Evolutionary conservation across 352 stramenopile genomes (phyloP).

Genomic region (Peronospora farinosa): DNA sequence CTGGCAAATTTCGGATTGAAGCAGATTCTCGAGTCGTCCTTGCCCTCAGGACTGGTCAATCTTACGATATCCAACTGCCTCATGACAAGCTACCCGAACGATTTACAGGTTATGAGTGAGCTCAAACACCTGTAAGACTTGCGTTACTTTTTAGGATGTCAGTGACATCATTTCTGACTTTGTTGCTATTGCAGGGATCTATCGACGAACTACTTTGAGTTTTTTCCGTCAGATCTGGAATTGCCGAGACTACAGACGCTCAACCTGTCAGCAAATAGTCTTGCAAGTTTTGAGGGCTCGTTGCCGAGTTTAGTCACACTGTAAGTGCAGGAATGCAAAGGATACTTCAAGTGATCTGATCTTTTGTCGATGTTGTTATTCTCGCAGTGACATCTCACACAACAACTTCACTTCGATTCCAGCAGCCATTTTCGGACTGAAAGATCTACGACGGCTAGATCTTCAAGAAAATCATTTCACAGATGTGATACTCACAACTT

Average conservation of each 20-base stretch:
- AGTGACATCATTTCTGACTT: not conserved
- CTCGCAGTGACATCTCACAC: slow-evolving; percentile 42
- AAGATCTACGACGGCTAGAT: slow-evolving; percentile 34
- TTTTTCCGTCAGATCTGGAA: slow-evolving; percentile 40
- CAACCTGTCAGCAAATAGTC: slow-evolving; percentile 51
- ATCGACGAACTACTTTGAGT: slow-evolving; percentile 55
- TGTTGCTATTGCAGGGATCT: slow-evolving; percentile 36
- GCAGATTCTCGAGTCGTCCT: slow-evolving; percentile 34
- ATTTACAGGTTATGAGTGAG: slow-evolving; percentile 40
- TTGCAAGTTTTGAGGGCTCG: slow-evolving; percentile 35
- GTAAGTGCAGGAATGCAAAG: slow-evolving; percentile 22
- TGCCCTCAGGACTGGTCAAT: slow-evolving; percentile 33
- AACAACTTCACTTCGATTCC: slow-evolving; percentile 48
- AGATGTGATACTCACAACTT: slow-evolving; percentile 26
- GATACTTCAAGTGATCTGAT: not conserved
- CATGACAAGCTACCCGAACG: slow-evolving; percentile 40
- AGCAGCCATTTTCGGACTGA: slow-evolving; percentile 35
- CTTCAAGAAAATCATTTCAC: slow-evolving; percentile 39
- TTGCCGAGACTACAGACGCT: slow-evolving; percentile 35
- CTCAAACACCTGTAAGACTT: slow-evolving; percentile 44
- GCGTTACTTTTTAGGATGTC: not conserved
- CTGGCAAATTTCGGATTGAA: slow-evolving; percentile 51
- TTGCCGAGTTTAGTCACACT: slow-evolving; percentile 40
- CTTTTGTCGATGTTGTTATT: not conserved
- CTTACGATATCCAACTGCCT: slow-evolving; percentile 60